These are phyloP conservation scores for Astragalus membranaceus DNA, from an alignment of 306 rosid genomes.

Conservation along the genomic window DNA sequence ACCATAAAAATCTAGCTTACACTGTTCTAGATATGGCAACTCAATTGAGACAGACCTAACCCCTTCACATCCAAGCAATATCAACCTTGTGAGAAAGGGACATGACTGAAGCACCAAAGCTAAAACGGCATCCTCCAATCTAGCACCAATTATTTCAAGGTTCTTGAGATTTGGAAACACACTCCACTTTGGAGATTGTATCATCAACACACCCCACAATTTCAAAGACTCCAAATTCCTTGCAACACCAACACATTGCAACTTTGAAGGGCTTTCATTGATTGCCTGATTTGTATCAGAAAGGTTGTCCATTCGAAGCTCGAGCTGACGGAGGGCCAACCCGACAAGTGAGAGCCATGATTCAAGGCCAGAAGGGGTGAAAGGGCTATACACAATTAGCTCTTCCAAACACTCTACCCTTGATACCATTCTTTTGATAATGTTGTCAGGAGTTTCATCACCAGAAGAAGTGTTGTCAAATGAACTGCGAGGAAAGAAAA, in stretches of 20 bases:
- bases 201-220: conserved; percentile 82
- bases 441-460: conserved; percentile 40
- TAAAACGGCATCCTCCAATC: conserved; percentile 54
- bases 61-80: conserved; percentile 83
- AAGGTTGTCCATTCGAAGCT: conserved; percentile 81
- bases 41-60: conserved; percentile 51
- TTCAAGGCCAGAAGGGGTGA: conserved; percentile 61
- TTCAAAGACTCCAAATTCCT: conserved; percentile 64
- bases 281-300: conserved; percentile 31
- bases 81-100: conserved; percentile 54
- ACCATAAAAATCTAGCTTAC: conserved; percentile 85
- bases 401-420: conserved; percentile 44
- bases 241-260: conserved; percentile 52
- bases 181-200: conserved; percentile 64
- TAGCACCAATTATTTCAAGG: conserved; percentile 84
- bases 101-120: conserved; percentile 43
- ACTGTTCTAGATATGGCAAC: conserved; percentile 52
- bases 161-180: conserved; percentile 48
- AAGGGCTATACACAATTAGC: conserved; percentile 80
- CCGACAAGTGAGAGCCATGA: conserved; percentile 64
- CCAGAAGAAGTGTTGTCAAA: conserved; percentile 45
- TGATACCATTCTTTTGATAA: conserved; percentile 62
- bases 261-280: conserved; percentile 53
- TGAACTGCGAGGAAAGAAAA: conserved; percentile 71
- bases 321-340: conserved; percentile 51